phyloP scores from a whole-genome alignment of 2,329 filamentous ascomycete genomes.

The Helotiales sp. region DNA sequence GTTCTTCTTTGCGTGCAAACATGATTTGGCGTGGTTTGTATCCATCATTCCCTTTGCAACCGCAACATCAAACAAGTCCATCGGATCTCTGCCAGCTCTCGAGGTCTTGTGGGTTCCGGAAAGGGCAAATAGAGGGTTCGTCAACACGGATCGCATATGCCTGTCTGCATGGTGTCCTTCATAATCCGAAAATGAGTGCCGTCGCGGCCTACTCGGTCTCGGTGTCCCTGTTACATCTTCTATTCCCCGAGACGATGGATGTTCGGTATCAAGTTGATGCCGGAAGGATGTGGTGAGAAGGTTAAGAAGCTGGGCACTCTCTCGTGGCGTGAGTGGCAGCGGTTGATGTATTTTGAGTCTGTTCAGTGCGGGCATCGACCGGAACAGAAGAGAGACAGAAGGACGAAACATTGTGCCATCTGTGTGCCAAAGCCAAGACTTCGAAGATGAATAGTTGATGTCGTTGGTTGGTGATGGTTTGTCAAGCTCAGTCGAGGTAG shows the following conservation, averaged over 20 bases:
- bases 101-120: background rate
- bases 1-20: constrained; percentile 25
- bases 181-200: constrained; percentile 14
- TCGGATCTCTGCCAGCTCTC: constrained; percentile 22
- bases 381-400: constrained; percentile 46
- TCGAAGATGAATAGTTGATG: background rate
- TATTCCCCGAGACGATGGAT: constrained; percentile 35
- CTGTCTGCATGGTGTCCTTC: constrained; percentile 38
- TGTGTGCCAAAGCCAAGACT: background rate
- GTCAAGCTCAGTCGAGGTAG: background rate
- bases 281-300: constrained; percentile 64
- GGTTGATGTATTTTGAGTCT: constrained; percentile 48
- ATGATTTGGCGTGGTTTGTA: constrained; percentile 25
- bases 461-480: background rate
- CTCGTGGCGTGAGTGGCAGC: constrained; percentile 53
- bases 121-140: constrained; percentile 47
- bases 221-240: background rate
- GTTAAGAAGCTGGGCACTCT: constrained; percentile 59
- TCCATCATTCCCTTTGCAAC: constrained; percentile 35
- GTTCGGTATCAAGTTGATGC: constrained; percentile 59
- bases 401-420: constrained; percentile 48
- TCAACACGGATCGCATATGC: constrained; percentile 50
- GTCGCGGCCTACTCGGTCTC: background rate
- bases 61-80: constrained; percentile 34
- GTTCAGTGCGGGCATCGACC: constrained; percentile 44